Percentiles rank a stretch among this genome's conserved stretches.
These are phyloP conservation scores for Casaregolazyma lundiana DNA, from an alignment of 1,139 yeast species.

Conservation along the genomic window DNA sequence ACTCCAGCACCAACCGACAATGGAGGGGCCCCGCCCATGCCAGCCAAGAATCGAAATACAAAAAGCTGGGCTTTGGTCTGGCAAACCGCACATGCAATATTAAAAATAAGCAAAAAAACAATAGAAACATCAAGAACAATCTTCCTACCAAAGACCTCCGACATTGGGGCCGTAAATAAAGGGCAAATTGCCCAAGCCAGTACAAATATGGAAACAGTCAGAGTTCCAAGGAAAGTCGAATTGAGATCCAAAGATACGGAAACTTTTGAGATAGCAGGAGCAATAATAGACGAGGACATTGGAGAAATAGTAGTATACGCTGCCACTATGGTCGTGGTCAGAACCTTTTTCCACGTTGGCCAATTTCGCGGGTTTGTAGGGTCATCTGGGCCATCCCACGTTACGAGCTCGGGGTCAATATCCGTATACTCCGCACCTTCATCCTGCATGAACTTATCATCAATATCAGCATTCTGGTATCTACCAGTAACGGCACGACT, in stretches of 20 bases:
- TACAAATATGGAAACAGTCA: conserved; percentile 55
- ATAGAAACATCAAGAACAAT: conserved; percentile 49
- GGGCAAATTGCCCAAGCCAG: conserved; percentile 64
- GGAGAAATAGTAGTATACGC: conserved; percentile 54
- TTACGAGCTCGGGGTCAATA: conserved; percentile 58
- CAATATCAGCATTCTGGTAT: conserved; percentile 13
- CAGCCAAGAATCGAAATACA: conserved; percentile 57
- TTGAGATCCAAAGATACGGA: conserved; percentile 41
- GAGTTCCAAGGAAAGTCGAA: conserved; percentile 39
- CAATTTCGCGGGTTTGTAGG: conserved; percentile 61
- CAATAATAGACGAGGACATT: conserved; percentile 53
- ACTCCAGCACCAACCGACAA: conserved; percentile 70
- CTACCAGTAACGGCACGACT: conserved; percentile 12
- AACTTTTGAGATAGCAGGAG: conserved; percentile 53
- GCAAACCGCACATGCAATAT: conserved; percentile 54
- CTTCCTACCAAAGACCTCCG: conserved; percentile 56
- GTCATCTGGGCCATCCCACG: conserved; percentile 62
- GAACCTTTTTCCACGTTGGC: conserved; percentile 40
- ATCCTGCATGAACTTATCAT: conserved; percentile 10
- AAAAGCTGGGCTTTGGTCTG: conserved; percentile 52
- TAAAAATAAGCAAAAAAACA: conserved; percentile 49
- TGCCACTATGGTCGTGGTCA: conserved; percentile 47
- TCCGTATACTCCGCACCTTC: conserved; percentile 48
- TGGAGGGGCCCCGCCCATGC: conserved; percentile 62
- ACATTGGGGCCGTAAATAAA: conserved; percentile 54